phyloP scores from a whole-genome alignment of 345 rosid genomes.

The Gossypium arboreum region DNA sequence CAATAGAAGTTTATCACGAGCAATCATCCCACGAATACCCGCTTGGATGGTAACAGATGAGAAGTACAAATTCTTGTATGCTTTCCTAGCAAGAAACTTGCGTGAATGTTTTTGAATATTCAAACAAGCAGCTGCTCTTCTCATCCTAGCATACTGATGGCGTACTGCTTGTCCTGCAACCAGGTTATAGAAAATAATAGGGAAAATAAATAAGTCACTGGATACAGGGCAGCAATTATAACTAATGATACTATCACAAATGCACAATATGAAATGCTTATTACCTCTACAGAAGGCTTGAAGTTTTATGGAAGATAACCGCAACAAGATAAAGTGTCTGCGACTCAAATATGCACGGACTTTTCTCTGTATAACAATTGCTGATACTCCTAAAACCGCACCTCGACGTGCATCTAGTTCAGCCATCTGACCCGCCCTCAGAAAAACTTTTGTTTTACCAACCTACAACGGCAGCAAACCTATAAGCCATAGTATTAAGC shows the following conservation, averaged over 20 bases:
- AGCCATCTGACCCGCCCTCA: conserved; percentile 99
- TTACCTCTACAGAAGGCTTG: conserved; percentile 89
- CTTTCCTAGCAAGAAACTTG: conserved; percentile 53
- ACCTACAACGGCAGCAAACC: conserved; percentile 43
- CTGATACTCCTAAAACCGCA: conserved; percentile 77
- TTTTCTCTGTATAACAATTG: conserved; percentile 75
- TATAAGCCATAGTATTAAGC: conserved; percentile 5
- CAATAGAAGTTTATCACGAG: conserved; percentile 52
- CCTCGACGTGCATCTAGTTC: conserved; percentile 75
- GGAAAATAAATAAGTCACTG: not conserved
- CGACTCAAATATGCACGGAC: conserved; percentile 52
- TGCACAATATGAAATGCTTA: conserved; percentile 8
- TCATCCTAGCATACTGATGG: conserved; percentile 45
- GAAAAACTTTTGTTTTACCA: conserved; percentile 92
- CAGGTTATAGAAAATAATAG: conserved; percentile 18
- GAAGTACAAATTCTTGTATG: conserved; percentile 43
- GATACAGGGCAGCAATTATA: not conserved
- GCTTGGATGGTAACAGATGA: conserved; percentile 68
- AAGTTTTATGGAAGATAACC: conserved; percentile 47
- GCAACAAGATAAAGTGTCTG: conserved; percentile 47
- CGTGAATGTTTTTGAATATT: conserved; percentile 67
- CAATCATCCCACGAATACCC: conserved; percentile 72
- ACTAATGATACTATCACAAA: conserved; percentile 6
- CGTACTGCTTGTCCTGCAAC: conserved; percentile 66
- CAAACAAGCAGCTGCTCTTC: conserved; percentile 72